Base-by-base conservation (phyloP, 2,329 filamentous ascomycete species). In the Microcyclospora pomicola region DNA sequence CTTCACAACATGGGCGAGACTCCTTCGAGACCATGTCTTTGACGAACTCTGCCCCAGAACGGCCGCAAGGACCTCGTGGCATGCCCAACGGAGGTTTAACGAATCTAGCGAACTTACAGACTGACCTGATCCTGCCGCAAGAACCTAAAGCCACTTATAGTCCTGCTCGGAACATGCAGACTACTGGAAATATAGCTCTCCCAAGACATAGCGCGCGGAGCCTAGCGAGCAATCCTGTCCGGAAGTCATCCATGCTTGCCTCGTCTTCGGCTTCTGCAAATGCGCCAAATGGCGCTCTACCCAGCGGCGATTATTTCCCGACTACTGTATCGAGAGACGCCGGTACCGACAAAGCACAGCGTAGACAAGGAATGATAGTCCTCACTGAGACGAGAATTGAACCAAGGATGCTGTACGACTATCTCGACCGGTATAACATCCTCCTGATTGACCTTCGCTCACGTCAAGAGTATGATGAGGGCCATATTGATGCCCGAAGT, bases 391-490 rank as follows among this genome's bases (percentile, higher is more conserved):
- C 59, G 54, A 73, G 64, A 56, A 79, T 94, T 31, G 75, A 72
- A 2, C 73, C 81, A 0, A 70, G 81, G 40, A 75, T 80, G 38
- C 68, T 98, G 1, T 72, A 79, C 42, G 72, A 78, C 34, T 81
- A 81, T 39, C 73, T 93, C 53, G 68, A 70, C 39, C 65, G 68
- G 41, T 85, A 62, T 62, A 77, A 61, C 43, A 69, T 95, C 15
- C 64, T 98, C 10, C 59, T 96, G 15, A 85, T 98, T 46, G 91
- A 98, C 58, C 76, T 95, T 31, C 78, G 91, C 30, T 67, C 73
- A 39, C 77, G 91, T 16, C 75, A 82, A 37, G 74, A 82, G 7
- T 98, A 83, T 54, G 85, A 96, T 49, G 71, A 80, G 34, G 91
- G 91, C 0, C 91, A 98, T 55, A 86, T 98, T 45, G 81, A 82